Conservation (phyloP, 2,329 filamentous ascomycete species). For the Bertia moriformis region DNA sequence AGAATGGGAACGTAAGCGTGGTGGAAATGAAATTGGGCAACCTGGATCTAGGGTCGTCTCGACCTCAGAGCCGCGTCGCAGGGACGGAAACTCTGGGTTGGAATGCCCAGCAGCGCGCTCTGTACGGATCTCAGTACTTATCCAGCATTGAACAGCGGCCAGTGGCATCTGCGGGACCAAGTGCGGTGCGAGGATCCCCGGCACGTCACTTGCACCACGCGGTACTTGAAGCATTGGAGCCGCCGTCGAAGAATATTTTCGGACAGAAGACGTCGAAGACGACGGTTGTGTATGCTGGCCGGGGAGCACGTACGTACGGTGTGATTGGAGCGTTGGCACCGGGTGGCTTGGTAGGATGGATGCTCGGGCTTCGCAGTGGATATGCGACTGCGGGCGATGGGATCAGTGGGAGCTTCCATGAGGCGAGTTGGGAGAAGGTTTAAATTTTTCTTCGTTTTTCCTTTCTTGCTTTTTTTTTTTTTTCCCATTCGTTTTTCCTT, state of each 20-base stretch:
- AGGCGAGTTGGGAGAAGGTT: neutral
- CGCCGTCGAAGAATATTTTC: neutral
- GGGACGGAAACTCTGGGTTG: neutral
- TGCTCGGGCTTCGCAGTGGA: conserved; percentile 32
- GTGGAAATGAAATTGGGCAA: conserved; percentile 46
- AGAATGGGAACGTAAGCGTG: conserved; percentile 24
- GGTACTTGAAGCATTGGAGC: conserved; percentile 43
- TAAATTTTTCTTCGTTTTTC: too few relatives aligned
- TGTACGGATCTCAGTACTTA: neutral
- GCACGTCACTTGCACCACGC: conserved; percentile 41
- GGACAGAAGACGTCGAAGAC: neutral
- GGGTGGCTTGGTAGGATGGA: conserved; percentile 38
- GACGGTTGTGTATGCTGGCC: conserved; percentile 36
- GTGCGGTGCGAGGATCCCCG: conserved; percentile 26
- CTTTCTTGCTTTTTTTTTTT: too few relatives aligned
- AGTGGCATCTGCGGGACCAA: neutral
- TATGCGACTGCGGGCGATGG: neutral
- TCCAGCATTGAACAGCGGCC: conserved; percentile 1
- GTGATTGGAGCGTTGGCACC: conserved; percentile 41
- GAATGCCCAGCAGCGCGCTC: conserved; percentile 14
- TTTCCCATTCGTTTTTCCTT: too few relatives aligned
- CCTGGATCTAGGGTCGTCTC: conserved; percentile 43
- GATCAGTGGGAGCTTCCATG: neutral
- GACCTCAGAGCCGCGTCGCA: conserved; percentile 8
- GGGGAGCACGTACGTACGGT: conserved; percentile 42